phyloP scores from a whole-genome alignment of 2,329 filamentous ascomycete species.

The Albophoma yamanashiensis region DNA sequence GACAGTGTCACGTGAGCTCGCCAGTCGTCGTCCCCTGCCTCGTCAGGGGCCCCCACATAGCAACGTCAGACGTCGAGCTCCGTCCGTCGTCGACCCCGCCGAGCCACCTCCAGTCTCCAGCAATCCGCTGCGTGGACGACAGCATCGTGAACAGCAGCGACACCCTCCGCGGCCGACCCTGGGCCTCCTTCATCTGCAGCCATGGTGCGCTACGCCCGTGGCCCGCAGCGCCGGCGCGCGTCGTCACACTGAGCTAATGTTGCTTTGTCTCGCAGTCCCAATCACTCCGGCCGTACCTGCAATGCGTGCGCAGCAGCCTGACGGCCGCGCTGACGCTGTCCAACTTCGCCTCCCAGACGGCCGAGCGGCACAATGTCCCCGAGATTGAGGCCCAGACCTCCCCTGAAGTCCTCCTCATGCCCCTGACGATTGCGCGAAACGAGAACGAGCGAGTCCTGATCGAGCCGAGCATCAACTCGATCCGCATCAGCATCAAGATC shows the following conservation, averaged over 20 bases:
- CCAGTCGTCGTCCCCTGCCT: neutral
- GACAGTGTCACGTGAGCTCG: neutral
- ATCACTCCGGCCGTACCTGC: conserved; percentile 92
- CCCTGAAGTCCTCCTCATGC: conserved; percentile 87
- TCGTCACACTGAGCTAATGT: neutral
- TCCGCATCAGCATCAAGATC: conserved; percentile 96
- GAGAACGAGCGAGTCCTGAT: conserved; percentile 96
- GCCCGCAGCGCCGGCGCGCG: neutral
- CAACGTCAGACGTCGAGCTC: conserved; percentile 3
- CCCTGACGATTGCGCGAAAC: conserved; percentile 83
- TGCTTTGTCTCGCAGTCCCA: conserved; percentile 53
- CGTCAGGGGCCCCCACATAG: conserved; percentile 1
- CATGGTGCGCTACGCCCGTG: neutral
- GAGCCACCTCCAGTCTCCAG: neutral
- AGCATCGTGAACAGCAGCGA: conserved; percentile 1
- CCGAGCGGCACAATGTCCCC: conserved; percentile 95
- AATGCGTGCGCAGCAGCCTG: conserved; percentile 88
- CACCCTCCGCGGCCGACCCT: conserved; percentile 2
- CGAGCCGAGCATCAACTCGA: conserved; percentile 93
- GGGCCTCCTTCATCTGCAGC: conserved; percentile 1
- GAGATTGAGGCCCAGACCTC: conserved; percentile 91
- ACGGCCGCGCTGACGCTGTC: conserved; percentile 81
- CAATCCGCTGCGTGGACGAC: neutral
- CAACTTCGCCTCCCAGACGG: conserved; percentile 95
- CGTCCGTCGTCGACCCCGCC: neutral